These are phyloP conservation scores for Eudorina sp. DNA, from an alignment of 139 green algal genomes.

Conservation along the genomic window DNA sequence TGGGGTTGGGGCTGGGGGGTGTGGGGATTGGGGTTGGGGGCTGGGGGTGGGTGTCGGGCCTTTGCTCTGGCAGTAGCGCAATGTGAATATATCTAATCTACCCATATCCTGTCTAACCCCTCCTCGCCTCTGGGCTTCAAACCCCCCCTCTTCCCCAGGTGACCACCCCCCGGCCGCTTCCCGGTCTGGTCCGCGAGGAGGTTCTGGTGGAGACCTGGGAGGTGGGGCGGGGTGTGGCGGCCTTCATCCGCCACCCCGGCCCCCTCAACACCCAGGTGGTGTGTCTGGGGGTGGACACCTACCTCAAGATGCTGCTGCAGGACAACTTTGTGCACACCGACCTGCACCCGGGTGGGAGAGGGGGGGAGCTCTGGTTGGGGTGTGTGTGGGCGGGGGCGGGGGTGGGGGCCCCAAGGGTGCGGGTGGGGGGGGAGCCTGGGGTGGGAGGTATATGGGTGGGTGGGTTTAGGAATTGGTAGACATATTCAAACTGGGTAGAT, in stretches of 20 bases:
- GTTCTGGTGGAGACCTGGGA: constrained; percentile 97
- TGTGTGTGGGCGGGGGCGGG: too few species aligned
- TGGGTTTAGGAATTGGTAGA: too few species aligned
- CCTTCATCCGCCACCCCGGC: constrained; percentile 68
- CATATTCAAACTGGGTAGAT: too few species aligned
- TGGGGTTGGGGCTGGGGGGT: too few species aligned
- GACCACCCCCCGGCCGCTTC: constrained; percentile 64
- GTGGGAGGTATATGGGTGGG: background rate
- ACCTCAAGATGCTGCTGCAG: constrained; percentile 93
- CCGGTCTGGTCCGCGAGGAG: constrained; percentile 70
- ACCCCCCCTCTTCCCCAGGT: constrained; percentile 56
- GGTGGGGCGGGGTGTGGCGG: constrained; percentile 72
- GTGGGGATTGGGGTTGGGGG: too few species aligned
- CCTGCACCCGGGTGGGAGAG: constrained; percentile 81
- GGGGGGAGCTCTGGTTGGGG: background rate
- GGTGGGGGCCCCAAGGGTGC: too few species aligned
- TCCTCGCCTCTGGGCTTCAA: too few species aligned
- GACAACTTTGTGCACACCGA: constrained; percentile 97
- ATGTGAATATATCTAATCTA: too few species aligned
- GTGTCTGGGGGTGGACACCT: constrained; percentile 85
- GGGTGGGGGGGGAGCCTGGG: too few species aligned
- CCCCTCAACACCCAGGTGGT: constrained; percentile 82
- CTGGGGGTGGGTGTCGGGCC: too few species aligned
- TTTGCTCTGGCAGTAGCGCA: too few species aligned
- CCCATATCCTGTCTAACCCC: too few species aligned